phyloP scores from a whole-genome alignment of 2,329 filamentous ascomycete genomes.

The Aspergillus luchuensis region DNA sequence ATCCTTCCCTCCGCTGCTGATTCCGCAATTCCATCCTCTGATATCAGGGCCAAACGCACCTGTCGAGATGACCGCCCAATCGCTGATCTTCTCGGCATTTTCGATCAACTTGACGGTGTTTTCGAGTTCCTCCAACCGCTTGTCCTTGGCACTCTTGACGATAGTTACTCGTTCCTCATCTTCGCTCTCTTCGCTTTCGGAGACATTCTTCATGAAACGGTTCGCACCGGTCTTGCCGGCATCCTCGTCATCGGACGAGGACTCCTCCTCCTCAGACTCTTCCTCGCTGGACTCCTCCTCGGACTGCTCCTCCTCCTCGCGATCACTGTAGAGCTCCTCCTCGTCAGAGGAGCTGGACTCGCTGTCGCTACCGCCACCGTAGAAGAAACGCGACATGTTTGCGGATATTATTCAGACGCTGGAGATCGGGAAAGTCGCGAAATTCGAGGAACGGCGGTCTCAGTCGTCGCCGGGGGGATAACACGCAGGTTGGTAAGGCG shows the following conservation, averaged over 20 bases:
- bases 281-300: slow-evolving; percentile 58
- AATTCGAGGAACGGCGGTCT: slow-evolving; percentile 28
- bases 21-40: background rate
- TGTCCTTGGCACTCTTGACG: slow-evolving; percentile 98
- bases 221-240: slow-evolving; percentile 69
- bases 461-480: slow-evolving; percentile 14
- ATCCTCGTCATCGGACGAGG: slow-evolving; percentile 50
- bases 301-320: slow-evolving; percentile 65
- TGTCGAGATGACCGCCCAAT: slow-evolving; percentile 90
- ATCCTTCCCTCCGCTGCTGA: background rate
- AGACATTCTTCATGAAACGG: slow-evolving; percentile 78
- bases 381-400: slow-evolving; percentile 96
- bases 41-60: slow-evolving; percentile 58
- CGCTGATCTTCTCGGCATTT: slow-evolving; percentile 95
- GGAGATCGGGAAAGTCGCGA: slow-evolving; percentile 25
- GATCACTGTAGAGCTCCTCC: slow-evolving; percentile 87
- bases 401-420: slow-evolving; percentile 27
- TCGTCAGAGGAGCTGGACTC: slow-evolving; percentile 92
- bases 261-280: slow-evolving; percentile 59
- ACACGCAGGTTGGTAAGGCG: slow-evolving; percentile 15
- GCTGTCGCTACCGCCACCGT: slow-evolving; percentile 91
- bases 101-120: slow-evolving; percentile 86
- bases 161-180: slow-evolving; percentile 83
- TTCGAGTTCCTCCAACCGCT: slow-evolving; percentile 92
- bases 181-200: slow-evolving; percentile 78